Evolutionary conservation across 352 stramenopile species (phyloP).

Genomic region (Globisporangium perplexum): DNA sequence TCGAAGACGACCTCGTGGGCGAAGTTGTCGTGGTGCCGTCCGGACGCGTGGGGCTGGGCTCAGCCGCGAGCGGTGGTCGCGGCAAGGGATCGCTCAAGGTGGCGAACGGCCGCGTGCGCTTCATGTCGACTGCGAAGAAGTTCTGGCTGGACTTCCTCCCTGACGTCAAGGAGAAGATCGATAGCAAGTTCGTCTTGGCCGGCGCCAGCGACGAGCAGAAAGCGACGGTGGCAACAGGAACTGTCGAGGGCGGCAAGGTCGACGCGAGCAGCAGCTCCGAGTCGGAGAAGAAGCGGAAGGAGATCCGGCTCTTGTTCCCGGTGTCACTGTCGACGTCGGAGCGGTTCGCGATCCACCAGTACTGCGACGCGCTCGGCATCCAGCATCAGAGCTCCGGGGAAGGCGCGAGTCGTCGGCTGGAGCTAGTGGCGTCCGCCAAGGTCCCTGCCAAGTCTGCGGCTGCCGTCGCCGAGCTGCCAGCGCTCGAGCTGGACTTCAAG

Average conservation of each 20-base stretch:
- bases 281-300: constrained; percentile 14
- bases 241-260: background rate
- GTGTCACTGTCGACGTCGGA: constrained; percentile 56
- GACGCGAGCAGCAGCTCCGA: background rate
- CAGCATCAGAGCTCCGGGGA: constrained; percentile 46
- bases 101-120: constrained; percentile 34
- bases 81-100: constrained; percentile 31
- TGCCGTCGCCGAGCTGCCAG: constrained; percentile 6
- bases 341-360: constrained; percentile 53
- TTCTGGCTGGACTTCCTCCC: constrained; percentile 58
- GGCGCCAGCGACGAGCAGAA: constrained; percentile 7
- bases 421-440: constrained; percentile 26
- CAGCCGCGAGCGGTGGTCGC: constrained; percentile 9
- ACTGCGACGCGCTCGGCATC: constrained; percentile 55
- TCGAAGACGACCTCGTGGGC: constrained; percentile 33
- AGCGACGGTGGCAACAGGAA: constrained; percentile 10
- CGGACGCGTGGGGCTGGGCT: constrained; percentile 11
- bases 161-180: constrained; percentile 51
- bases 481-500: constrained; percentile 50
- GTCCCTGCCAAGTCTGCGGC: constrained; percentile 13
- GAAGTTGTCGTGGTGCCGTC: constrained; percentile 40
- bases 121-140: constrained; percentile 28
- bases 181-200: constrained; percentile 31
- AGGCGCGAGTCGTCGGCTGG: constrained; percentile 28
- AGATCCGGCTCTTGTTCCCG: constrained; percentile 35